phyloP scores from a whole-genome alignment of 306 rosid genomes.

The Fagus sylvatica region DNA sequence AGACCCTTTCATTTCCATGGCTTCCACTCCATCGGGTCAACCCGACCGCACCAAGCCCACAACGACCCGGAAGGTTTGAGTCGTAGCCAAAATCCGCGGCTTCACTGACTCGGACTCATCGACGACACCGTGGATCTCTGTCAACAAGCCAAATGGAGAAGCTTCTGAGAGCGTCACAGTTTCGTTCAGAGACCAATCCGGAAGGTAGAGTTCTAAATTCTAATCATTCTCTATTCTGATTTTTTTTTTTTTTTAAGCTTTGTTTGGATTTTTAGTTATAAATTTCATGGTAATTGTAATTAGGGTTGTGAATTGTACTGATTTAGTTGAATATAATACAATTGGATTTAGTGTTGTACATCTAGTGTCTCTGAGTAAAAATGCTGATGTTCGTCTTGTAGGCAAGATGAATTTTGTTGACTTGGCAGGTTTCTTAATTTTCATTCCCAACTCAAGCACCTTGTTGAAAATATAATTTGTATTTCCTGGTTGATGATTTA shows the following conservation, averaged over 20 bases:
- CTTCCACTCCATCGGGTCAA: constrained; percentile 27
- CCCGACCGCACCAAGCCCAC: constrained; percentile 10
- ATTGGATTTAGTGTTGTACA: no score
- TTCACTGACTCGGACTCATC: constrained; percentile 28
- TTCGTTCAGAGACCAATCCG: constrained; percentile 54
- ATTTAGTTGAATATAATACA: no score
- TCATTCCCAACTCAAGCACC: background rate
- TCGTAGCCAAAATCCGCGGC: constrained; percentile 56
- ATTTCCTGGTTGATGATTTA: constrained; percentile 1
- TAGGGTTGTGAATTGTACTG: no score
- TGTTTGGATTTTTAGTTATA: no score
- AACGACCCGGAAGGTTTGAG: constrained; percentile 44
- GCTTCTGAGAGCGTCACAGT: constrained; percentile 46
- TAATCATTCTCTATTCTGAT: no score
- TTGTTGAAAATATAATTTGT: background rate
- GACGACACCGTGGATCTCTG: constrained; percentile 50
- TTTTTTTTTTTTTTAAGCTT: no score
- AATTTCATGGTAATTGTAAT: no score
- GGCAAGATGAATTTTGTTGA: constrained; percentile 86
- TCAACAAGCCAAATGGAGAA: constrained; percentile 49
- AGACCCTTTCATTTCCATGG: constrained; percentile 38
- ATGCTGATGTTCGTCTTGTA: constrained; percentile 23
- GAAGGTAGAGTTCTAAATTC: constrained; percentile 50
- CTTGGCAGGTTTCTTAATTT: constrained; percentile 60
- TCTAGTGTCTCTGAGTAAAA: constrained; percentile 40